phyloP scores from a whole-genome alignment of 1,284 basidiomycete genomes.

The Austroboletus niveus region DNA sequence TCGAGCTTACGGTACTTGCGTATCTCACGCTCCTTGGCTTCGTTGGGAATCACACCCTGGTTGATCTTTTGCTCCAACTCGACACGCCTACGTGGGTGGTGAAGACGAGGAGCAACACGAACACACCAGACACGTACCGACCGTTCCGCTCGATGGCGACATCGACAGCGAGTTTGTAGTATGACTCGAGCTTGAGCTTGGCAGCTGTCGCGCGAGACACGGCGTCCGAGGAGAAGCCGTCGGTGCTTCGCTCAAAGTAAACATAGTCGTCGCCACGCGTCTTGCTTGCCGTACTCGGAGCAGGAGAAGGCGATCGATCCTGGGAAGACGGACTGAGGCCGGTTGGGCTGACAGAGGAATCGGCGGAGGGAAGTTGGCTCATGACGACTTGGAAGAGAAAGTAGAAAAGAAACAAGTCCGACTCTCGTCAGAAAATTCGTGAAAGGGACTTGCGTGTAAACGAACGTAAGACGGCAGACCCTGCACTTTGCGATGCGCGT shows the following conservation, averaged over 20 bases:
- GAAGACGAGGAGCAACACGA: slow-evolving; percentile 37
- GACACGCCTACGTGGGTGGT: slow-evolving; percentile 56
- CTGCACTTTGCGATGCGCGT: too few species aligned
- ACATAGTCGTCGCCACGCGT: slow-evolving; percentile 61
- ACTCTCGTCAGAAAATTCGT: slow-evolving; percentile 9
- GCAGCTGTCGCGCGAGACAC: slow-evolving; percentile 82
- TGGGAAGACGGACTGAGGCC: slow-evolving; percentile 21
- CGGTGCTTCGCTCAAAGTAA: slow-evolving; percentile 77
- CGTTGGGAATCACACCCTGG: slow-evolving; percentile 63
- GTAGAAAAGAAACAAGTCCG: slow-evolving; percentile 2
- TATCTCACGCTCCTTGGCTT: slow-evolving; percentile 78
- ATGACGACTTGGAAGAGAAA: slow-evolving; percentile 12
- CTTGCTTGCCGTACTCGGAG: slow-evolving; percentile 30
- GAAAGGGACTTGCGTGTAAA: background rate
- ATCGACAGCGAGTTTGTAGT: slow-evolving; percentile 90
- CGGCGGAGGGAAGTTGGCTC: slow-evolving; percentile 32
- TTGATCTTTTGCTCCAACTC: slow-evolving; percentile 81
- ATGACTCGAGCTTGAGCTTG: slow-evolving; percentile 89
- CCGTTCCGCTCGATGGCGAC: slow-evolving; percentile 87
- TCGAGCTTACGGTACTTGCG: slow-evolving; percentile 82
- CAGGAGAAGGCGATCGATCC: slow-evolving; percentile 31
- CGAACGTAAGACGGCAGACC: slow-evolving; percentile 5
- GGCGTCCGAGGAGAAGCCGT: slow-evolving; percentile 71
- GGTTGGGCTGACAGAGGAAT: slow-evolving; percentile 19
- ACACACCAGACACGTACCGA: slow-evolving; percentile 47